phyloP scores from a whole-genome alignment of 768 basidiomycete genomes.

The Cystofilobasidium ferigula region DNA sequence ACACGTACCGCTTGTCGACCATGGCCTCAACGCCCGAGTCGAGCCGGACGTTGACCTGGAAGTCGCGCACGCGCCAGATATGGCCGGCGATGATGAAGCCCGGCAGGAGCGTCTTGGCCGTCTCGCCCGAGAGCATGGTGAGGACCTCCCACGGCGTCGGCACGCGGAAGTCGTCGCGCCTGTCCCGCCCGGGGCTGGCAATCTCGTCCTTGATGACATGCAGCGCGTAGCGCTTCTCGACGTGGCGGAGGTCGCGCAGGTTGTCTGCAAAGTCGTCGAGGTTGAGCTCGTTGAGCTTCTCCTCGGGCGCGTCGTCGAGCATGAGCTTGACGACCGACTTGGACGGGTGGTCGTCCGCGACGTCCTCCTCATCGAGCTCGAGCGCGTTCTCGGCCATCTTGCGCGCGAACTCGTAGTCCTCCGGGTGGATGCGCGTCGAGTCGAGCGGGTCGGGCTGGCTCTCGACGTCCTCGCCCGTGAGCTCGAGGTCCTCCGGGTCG shows the following conservation, averaged over 20 bases:
- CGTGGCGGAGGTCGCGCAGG: conserved; percentile 68
- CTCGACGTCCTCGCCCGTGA: conserved; percentile 55
- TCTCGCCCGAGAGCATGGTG: conserved; percentile 94
- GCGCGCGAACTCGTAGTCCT: conserved; percentile 92
- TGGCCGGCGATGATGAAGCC: conserved; percentile 60
- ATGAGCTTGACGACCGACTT: conserved; percentile 76
- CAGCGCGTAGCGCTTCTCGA: conserved; percentile 78
- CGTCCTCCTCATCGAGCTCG: conserved; percentile 94
- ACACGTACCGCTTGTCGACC: conserved; percentile 52
- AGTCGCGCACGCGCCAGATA: conserved; percentile 47
- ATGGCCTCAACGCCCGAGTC: conserved; percentile 86
- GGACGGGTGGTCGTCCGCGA: conserved; percentile 75
- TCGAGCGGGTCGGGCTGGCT: conserved; percentile 78
- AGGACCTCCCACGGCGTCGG: conserved; percentile 70
- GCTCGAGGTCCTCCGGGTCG: conserved; percentile 47
- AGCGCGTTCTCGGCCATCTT: conserved; percentile 98
- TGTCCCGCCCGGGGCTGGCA: conserved; percentile 65
- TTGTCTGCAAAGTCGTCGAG: conserved; percentile 93
- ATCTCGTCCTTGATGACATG: conserved; percentile 81
- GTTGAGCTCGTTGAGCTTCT: conserved; percentile 78
- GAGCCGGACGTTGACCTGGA: conserved; percentile 60
- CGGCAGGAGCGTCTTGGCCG: conserved; percentile 57
- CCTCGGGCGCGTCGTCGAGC: conserved; percentile 59
- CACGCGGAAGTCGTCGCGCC: conserved; percentile 52
- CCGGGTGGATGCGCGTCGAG: conserved; percentile 88